Base-by-base conservation (phyloP, 495 filamentous ascomycete species). In the Lophiostoma macrostomum region DNA sequence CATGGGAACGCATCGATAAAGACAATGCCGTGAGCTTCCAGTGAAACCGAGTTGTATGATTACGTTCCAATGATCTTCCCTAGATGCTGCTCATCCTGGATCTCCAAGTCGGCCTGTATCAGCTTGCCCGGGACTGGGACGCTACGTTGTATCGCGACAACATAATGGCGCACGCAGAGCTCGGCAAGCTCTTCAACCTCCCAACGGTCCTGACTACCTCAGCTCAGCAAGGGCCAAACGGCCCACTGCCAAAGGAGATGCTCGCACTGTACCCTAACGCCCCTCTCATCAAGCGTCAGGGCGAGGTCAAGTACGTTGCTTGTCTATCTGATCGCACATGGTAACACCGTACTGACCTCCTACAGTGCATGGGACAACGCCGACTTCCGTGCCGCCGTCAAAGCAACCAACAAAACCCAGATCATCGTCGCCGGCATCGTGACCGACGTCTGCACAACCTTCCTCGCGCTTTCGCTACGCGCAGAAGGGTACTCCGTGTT, bases 401-500 rank as follows among this genome's bases (percentile, higher is more conserved):
- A 68, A 30, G 82, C 83, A 2, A 77, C 82, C 1, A 79, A 79
- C 44, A 83, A 80, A 67, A 83, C 75, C 32, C 86, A 91, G 64
- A 70, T 90, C 52, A 86, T 91, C 64, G 56, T 91, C 1, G 84
- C 71, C 12, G 87, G 87, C 11, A 88, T 91, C 50, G 78, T 80
- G 0, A 90, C 86, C 0, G 86, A 91, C 64, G 87, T 90, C 53
- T 87, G 82, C 73, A 87, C 85, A 5, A 67, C 84, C 3, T 90
- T 90, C 73, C 71, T 88, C 20, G 83, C 87, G 0, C 76, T 89
- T 31, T 86, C 84, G 0, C 78, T 90, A 2, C 71, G 81, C 28
- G 76, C 79, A 12, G 87, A 80, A 20, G 87, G 87, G 22, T 91
- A 87, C 66, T 57, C 78, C n/a, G 87, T 91, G 38, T 89, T 75